Conservation (phyloP, 164 flowering plant species). For the Tinospora cordifolia region DNA sequence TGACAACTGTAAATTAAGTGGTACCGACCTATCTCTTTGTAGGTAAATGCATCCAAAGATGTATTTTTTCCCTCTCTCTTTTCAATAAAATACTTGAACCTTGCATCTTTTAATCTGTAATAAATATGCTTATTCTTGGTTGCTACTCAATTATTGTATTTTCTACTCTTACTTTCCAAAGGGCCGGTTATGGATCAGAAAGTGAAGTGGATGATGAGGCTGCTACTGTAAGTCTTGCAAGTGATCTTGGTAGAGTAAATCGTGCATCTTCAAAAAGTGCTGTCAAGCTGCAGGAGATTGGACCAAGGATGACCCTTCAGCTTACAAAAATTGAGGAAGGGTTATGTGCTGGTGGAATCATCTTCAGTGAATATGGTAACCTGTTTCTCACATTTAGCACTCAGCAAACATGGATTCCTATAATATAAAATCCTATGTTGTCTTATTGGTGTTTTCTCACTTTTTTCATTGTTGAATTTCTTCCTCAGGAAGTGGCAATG, state of each 20-base stretch:
- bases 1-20: not conserved
- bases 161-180: constrained; percentile 21
- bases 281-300: constrained; percentile 92
- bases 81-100: not conserved
- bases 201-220: constrained; percentile 98
- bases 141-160: not conserved
- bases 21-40: not conserved
- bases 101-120: constrained; percentile 10
- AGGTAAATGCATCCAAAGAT: not conserved
- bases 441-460: too few species aligned
- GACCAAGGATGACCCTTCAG: constrained; percentile 91
- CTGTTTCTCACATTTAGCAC: not conserved
- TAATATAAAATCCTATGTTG: too few species aligned
- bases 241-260: constrained; percentile 72
- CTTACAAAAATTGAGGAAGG: constrained; percentile 84
- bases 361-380: constrained; percentile 73
- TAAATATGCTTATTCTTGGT: not conserved
- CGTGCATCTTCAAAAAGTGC: constrained; percentile 86
- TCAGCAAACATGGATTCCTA: not conserved
- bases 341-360: constrained; percentile 66
- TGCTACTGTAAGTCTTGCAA: constrained; percentile 68
- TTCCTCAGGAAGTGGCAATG: not conserved
- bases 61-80: not conserved
- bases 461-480: not conserved
- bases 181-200: constrained; percentile 98